Evolutionary conservation across 2,329 filamentous ascomycete genomes (phyloP), one percentile per base, ranked within the genome.

Genomic region (Apiospora arundinis): DNA sequence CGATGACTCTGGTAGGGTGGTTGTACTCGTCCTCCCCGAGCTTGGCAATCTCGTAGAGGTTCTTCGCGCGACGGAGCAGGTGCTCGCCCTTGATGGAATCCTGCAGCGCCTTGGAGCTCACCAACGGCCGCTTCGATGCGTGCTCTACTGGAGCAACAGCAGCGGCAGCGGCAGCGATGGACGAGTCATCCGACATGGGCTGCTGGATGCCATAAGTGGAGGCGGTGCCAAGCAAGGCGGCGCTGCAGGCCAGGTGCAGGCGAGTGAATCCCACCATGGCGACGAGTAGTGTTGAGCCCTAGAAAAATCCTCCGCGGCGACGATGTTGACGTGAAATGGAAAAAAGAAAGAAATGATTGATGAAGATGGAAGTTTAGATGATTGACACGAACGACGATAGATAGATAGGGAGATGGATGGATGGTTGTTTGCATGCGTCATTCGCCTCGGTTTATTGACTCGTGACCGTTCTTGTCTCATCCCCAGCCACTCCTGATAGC

Each of bases 1-100:
- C 91, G 74, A 93, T 93, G 28, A 93, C 91, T 69, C 92, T 87
- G 1, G 92, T 93, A 1, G 92, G 92, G 75, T 91, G 91, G 73
- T 88, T 88, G 77, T 90, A 92, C 73, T 92, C 89, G 1, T 86
- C 83, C 72, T 87, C 82, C 14, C 87, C 86, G 69, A 86, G 82
- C 79, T 91, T 84, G 0, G 92, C 91, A 70, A 93, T 87, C 69
- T 87, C 82, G 75, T 88, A 93, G 11, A 94, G 86, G 52, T 88
- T 80, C 75, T 91, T 83, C 5, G 92, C 89, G 25, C 91, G 88
- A 6, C 83, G 80, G 56, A 91, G 80, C 8, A 94, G 87, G 32
- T 86, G 88, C 23, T 88, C 82, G 52, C 82, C 80, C 23, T 82
- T 84, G 80, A 94, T 91, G 72, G 82, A 83, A 21, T 81, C 82